These are phyloP conservation scores for Aeminium ludgeri DNA, from an alignment of 495 filamentous ascomycete genomes.

Conservation along the genomic window DNA sequence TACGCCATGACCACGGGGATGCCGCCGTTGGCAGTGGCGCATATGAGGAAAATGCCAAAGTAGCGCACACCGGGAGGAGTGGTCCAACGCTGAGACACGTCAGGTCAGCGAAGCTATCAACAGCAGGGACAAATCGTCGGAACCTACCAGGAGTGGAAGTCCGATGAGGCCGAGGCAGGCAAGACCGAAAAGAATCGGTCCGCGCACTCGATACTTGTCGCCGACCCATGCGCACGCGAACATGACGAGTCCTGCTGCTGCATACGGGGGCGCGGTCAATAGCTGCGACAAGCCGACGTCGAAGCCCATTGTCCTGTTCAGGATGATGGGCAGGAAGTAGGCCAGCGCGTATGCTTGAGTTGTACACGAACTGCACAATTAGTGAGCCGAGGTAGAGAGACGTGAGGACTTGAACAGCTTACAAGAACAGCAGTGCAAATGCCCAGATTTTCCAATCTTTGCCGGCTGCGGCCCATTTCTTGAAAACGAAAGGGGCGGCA, in stretches of 20 bases:
- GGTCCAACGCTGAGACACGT: conserved; percentile 25
- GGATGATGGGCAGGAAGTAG: conserved; percentile 55
- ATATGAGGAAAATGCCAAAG: conserved; percentile 47
- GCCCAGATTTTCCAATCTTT: conserved; percentile 29
- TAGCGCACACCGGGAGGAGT: conserved; percentile 35
- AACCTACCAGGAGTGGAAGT: conserved; percentile 36
- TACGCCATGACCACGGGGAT: conserved; percentile 42
- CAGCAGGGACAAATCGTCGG: conserved; percentile 9
- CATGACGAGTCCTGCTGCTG: conserved; percentile 44
- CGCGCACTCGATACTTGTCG: conserved; percentile 41
- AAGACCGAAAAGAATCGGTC: conserved; percentile 41
- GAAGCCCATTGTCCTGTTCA: conserved; percentile 41
- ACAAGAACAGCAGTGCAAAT: conserved; percentile 40
- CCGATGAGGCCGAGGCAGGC: conserved; percentile 30
- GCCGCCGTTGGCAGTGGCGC: conserved; percentile 43
- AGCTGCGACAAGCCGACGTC: conserved; percentile 38
- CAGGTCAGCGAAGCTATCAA: too few species aligned
- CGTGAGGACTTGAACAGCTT: conserved; percentile 3
- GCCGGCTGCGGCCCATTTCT: conserved; percentile 30
- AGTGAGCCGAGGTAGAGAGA: too few species aligned
- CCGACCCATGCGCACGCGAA: conserved; percentile 33
- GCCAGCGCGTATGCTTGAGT: conserved; percentile 47
- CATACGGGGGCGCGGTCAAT: conserved; percentile 45
- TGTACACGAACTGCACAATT: conserved; percentile 18
- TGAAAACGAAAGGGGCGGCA: conserved; percentile 32